Evolutionary conservation across 768 basidiomycete species (phyloP).

Genomic region (Hirschioporus abietinus): DNA sequence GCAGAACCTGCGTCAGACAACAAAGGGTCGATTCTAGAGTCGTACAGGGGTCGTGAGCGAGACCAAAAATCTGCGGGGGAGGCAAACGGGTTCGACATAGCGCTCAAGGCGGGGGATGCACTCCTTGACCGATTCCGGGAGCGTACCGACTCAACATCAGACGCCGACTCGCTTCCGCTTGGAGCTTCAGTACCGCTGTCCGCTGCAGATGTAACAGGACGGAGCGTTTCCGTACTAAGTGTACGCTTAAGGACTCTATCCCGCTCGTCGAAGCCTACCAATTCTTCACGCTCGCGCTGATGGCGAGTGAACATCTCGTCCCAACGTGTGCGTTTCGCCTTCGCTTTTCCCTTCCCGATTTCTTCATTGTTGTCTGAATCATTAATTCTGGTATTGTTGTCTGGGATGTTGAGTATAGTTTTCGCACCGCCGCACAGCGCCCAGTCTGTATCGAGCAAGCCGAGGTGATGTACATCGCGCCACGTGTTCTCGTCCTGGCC

Average conservation of each 20-base stretch:
- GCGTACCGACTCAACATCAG: not conserved
- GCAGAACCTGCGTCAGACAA: not conserved
- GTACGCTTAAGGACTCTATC: constrained; percentile 27
- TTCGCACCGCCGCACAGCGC: constrained; percentile 8
- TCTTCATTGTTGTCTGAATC: not conserved
- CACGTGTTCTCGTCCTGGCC: constrained; percentile 36
- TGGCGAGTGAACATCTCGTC: constrained; percentile 59
- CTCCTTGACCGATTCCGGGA: not conserved
- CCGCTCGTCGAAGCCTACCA: constrained; percentile 47
- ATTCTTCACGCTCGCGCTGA: constrained; percentile 49
- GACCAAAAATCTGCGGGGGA: not conserved
- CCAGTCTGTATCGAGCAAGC: constrained; percentile 62
- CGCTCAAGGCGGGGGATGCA: not conserved
- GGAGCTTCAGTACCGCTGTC: not conserved
- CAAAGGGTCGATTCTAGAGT: not conserved
- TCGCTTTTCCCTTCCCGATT: not conserved
- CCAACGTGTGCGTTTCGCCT: constrained; percentile 37
- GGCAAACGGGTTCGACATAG: not conserved
- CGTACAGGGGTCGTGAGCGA: too few relatives aligned
- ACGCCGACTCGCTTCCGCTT: not conserved
- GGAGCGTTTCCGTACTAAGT: constrained; percentile 36
- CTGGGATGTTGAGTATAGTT: not conserved
- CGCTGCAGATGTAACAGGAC: not conserved
- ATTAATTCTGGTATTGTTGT: not conserved
- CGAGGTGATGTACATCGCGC: constrained; percentile 58